Evolutionary conservation across 805 yeast species (phyloP), one percentile per base, ranked within the genome.

Genomic region (Myxozyma sirexii): DNA sequence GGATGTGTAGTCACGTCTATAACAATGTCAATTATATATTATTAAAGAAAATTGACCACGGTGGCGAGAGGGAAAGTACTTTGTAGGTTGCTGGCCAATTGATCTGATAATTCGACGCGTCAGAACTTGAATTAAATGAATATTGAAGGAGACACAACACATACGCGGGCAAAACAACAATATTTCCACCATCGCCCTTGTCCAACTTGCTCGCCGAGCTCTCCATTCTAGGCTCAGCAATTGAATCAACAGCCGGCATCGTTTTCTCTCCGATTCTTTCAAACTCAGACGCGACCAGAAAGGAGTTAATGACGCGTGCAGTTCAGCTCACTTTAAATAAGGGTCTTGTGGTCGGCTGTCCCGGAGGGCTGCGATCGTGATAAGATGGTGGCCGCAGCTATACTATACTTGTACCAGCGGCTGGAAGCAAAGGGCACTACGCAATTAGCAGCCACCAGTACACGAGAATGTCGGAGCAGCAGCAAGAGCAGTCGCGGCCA

Each of bases 381-480:
- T 38, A 38, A 38, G 42, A 38, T 38, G 42, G 33, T 29, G 42
- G 42, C 42, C 42, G 42, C 42, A 38, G n/a, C 42, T n/a, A 38
- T 8, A 38, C 42, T 7, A 8, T 10, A 10, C 33, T n/a, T 7
- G 33, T 29, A 29, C 10, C 10, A 7, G 10, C 6, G 33, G 33
- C 33, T 7, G 10, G 10, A 29, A 29, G 33, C 10, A 29, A 29
- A 7, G 10, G 33, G 33, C n/a, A n/a, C n/a, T n/a, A n/a, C n/a
- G n/a, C 37, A 33, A 33, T 13, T 15, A 7, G 42, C n/a, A 38
- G 21, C 27, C 47, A 24, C 47, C 47, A n/a, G 23, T 8, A 45
- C 15, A 29, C 43, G 23, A 29, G 21, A n/a, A 31, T 37, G 96
- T 19, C 59, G 35, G 27, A 19, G 38, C 46, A 24, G 39, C n/a